Evolutionary conservation across 495 filamentous ascomycete genomes (phyloP).

Genomic region (Parathielavia hyrcaniae): DNA sequence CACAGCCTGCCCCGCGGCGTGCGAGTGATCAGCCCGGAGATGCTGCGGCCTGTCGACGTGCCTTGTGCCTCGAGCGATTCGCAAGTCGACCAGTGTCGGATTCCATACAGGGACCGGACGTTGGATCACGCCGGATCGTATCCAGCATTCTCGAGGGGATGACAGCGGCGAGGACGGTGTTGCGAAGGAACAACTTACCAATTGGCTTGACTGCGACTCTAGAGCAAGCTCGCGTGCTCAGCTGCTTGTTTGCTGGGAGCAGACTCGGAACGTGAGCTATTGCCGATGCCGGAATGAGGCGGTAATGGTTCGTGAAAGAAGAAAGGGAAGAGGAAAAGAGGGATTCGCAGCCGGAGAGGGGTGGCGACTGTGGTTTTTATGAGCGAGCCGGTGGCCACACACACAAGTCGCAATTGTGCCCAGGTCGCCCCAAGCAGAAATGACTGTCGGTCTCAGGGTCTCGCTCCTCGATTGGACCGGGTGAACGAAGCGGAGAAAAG

Average conservation of each 20-base stretch:
- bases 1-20: neutral
- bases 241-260: constrained; percentile 18
- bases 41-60: neutral
- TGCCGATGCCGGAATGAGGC: constrained; percentile 14
- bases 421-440: constrained; percentile 1
- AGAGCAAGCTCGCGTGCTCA: constrained; percentile 14
- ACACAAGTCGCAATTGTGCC: constrained; percentile 15
- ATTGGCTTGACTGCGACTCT: constrained; percentile 20
- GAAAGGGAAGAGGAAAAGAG: constrained; percentile 15
- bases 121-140: constrained; percentile 7
- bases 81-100: neutral
- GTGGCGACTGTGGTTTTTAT: constrained; percentile 27
- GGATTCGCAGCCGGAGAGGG: constrained; percentile 14
- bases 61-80: neutral
- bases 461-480: constrained; percentile 25
- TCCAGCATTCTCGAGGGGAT: constrained; percentile 16
- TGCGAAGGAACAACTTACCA: constrained; percentile 25
- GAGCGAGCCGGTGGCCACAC: constrained; percentile 13
- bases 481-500: constrained; percentile 23
- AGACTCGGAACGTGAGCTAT: constrained; percentile 11
- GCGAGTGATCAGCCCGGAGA: neutral
- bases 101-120: neutral
- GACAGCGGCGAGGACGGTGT: neutral
- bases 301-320: constrained; percentile 26
- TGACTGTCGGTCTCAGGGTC: constrained; percentile 20